These are phyloP conservation scores for Cutaneotrichosporon curvatum DNA, from an alignment of 1,284 basidiomycete species.

Conservation along the genomic window DNA sequence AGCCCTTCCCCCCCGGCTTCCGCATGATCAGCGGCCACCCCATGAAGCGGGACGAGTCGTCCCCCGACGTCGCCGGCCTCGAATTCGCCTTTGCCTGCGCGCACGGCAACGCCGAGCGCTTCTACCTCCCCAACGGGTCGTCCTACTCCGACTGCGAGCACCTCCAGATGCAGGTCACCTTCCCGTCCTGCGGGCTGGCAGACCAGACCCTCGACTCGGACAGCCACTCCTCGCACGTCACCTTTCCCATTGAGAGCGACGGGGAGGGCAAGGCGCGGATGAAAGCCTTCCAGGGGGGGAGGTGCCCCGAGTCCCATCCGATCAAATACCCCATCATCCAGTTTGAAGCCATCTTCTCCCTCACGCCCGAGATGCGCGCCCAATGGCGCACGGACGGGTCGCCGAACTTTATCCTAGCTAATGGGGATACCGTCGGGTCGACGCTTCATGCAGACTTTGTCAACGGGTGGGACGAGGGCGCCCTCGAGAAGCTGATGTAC, in stretches of 20 bases:
- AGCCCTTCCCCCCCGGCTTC: constrained; percentile 42
- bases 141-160: constrained; percentile 9
- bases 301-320: constrained; percentile 13
- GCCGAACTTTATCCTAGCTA: constrained; percentile 8
- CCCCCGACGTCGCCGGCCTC: constrained; percentile 5
- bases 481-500: constrained; percentile 3
- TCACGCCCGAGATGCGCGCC: neutral
- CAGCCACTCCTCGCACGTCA: constrained; percentile 44
- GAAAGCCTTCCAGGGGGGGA: constrained; percentile 17
- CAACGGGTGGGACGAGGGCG: constrained; percentile 6
- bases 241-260: constrained; percentile 39
- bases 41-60: constrained; percentile 15
- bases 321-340: constrained; percentile 12
- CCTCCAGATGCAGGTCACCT: constrained; percentile 23
- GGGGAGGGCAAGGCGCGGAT: constrained; percentile 6
- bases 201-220: constrained; percentile 25
- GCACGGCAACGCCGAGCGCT: constrained; percentile 30
- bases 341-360: constrained; percentile 5
- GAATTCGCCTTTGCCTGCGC: constrained; percentile 2
- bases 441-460: constrained; percentile 14
- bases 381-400: constrained; percentile 3
- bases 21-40: constrained; percentile 38
- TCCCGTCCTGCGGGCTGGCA: constrained; percentile 35
- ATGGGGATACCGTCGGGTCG: constrained; percentile 11
- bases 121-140: constrained; percentile 29